phyloP scores from a whole-genome alignment of 169 alveolate genomes.

The Plasmodium chabaudi region DNA sequence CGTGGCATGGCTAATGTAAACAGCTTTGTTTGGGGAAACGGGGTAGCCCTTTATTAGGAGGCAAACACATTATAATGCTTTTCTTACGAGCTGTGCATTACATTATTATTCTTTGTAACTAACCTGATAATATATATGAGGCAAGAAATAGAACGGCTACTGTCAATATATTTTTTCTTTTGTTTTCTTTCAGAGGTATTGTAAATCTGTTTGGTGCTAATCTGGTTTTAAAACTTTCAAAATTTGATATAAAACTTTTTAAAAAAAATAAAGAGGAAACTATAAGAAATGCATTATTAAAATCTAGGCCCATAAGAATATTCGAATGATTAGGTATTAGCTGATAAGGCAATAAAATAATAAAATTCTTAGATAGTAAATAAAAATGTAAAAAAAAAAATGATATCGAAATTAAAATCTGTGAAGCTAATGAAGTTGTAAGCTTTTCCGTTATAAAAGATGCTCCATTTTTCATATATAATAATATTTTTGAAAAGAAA shows the following conservation, averaged over 20 bases:
- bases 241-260: constrained; percentile 30
- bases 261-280: constrained; percentile 32
- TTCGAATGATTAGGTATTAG: constrained; percentile 71
- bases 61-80: neutral
- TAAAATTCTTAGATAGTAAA: constrained; percentile 40
- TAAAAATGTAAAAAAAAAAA: constrained; percentile 69
- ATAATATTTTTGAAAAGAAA: constrained; percentile 13
- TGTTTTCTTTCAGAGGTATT: constrained; percentile 25
- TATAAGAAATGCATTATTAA: constrained; percentile 41
- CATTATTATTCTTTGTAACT: neutral
- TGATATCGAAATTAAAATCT: constrained; percentile 31
- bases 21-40: no score
- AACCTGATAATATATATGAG: constrained; percentile 66
- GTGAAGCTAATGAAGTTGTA: constrained; percentile 12
- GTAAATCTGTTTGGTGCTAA: constrained; percentile 28
- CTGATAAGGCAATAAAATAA: constrained; percentile 65
- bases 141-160: constrained; percentile 46
- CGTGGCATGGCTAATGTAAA: neutral
- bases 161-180: constrained; percentile 50
- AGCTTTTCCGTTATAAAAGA: constrained; percentile 1
- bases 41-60: no score
- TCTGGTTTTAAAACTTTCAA: constrained; percentile 27
- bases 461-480: constrained; percentile 10
- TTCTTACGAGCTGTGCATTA: no score
- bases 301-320: constrained; percentile 55